Evolutionary conservation across 202 grass and related monocot genomes (phyloP).

Genomic region (Elaeis oleifera): DNA sequence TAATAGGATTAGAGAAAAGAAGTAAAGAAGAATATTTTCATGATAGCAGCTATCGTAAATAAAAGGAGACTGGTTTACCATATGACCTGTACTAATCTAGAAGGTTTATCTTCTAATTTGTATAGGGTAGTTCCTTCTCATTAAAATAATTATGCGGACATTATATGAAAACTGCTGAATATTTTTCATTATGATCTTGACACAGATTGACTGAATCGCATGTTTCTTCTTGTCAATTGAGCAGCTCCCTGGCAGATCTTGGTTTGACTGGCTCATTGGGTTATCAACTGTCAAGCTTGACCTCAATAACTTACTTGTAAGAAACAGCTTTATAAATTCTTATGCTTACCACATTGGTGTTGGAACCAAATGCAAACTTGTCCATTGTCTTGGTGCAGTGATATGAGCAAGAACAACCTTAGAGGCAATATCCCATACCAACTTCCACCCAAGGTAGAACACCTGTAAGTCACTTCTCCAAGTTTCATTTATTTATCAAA

Average conservation of each 20-base stretch:
- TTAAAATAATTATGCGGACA: too few relatives aligned
- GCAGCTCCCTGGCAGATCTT: constrained; percentile 72
- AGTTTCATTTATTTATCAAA: neutral
- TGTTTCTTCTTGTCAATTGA: constrained; percentile 19
- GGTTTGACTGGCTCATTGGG: constrained; percentile 59
- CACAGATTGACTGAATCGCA: constrained; percentile 1
- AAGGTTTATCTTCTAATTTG: too few relatives aligned
- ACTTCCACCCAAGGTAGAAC: constrained; percentile 75
- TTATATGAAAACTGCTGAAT: too few relatives aligned
- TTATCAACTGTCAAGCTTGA: constrained; percentile 74
- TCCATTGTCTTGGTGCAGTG: constrained; percentile 81
- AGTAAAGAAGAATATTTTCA: too few relatives aligned
- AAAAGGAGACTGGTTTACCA: too few relatives aligned
- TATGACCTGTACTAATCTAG: too few relatives aligned
- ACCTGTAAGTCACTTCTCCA: constrained; percentile 47
- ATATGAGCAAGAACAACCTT: constrained; percentile 89
- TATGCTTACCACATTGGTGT: constrained; percentile 22
- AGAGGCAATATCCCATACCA: constrained; percentile 75
- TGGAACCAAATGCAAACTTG: constrained; percentile 57
- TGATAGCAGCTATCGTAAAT: too few relatives aligned
- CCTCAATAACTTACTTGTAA: constrained; percentile 96
- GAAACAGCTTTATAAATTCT: constrained; percentile 32
- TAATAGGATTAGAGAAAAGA: too few relatives aligned
- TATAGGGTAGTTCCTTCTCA: too few relatives aligned
- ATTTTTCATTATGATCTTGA: too few relatives aligned